These are phyloP conservation scores for Chaetomium cochliodes DNA, from an alignment of 495 filamentous ascomycete genomes.

Conservation along the genomic window DNA sequence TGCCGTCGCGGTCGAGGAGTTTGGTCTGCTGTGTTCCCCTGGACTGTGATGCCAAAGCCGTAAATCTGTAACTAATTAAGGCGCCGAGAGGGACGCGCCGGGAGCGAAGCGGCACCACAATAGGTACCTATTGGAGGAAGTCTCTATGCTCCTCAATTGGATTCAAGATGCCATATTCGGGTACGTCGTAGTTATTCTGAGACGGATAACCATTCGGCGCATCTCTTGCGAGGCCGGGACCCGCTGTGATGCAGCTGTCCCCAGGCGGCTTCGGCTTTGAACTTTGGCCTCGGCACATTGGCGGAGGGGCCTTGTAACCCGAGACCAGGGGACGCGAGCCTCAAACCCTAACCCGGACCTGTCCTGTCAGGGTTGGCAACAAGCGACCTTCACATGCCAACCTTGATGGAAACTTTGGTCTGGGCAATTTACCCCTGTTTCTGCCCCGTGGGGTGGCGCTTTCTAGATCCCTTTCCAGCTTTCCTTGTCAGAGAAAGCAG, in stretches of 20 bases:
- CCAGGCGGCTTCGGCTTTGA: slow-evolving; percentile 16
- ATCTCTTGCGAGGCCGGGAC: slow-evolving; percentile 10
- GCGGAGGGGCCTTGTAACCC: background rate
- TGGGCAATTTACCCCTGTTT: slow-evolving; percentile 1
- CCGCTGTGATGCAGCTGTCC: slow-evolving; percentile 10
- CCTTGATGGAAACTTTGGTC: background rate
- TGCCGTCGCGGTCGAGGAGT: background rate
- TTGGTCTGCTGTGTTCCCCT: background rate
- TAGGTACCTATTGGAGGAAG: background rate
- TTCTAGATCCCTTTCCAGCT: too few species aligned
- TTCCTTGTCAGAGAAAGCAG: background rate
- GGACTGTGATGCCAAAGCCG: background rate
- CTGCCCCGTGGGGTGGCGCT: background rate
- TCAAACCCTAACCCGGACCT: background rate
- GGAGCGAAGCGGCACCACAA: background rate
- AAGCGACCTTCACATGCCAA: slow-evolving; percentile 18
- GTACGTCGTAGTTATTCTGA: background rate
- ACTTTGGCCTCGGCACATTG: slow-evolving; percentile 32
- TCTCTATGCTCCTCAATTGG: background rate
- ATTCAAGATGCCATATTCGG: slow-evolving; percentile 1
- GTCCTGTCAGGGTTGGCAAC: background rate
- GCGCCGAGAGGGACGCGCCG: background rate
- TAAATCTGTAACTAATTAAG: too few species aligned
- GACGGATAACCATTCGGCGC: slow-evolving; percentile 14
- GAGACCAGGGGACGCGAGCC: background rate